Conservation (phyloP, 257 asterid genomes). For the Gentiana dahurica region DNA sequence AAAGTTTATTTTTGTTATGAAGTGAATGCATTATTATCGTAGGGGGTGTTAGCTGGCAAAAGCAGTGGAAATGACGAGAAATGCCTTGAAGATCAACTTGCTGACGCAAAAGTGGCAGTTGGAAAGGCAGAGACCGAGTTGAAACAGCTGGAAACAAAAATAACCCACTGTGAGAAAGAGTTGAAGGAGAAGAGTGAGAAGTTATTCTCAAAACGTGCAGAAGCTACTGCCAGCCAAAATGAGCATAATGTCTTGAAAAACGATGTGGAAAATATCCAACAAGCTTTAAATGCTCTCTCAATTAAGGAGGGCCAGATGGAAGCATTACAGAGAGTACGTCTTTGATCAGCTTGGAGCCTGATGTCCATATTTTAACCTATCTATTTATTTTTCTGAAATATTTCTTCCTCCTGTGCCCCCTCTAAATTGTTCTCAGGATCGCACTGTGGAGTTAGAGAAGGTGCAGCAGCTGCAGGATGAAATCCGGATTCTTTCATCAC, state of each 20-base stretch:
- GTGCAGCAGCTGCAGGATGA: constrained; percentile 77
- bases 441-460: constrained; percentile 48
- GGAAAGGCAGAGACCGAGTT: constrained; percentile 85
- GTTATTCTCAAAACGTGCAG: constrained; percentile 54
- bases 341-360: constrained; percentile 7
- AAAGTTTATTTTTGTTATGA: background rate
- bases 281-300: constrained; percentile 53
- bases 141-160: constrained; percentile 87
- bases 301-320: constrained; percentile 80
- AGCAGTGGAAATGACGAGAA: constrained; percentile 94
- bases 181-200: constrained; percentile 55
- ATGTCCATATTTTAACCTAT: constrained; percentile 8
- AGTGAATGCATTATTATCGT: constrained; percentile 11
- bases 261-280: constrained; percentile 59
- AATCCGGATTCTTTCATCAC: constrained; percentile 59
- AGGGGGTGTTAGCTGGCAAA: constrained; percentile 97
- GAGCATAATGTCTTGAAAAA: constrained; percentile 50
- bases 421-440: constrained; percentile 42
- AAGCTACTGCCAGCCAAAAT: constrained; percentile 63
- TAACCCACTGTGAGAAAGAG: constrained; percentile 79
- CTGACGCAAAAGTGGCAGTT: constrained; percentile 84
- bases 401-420: too few relatives aligned
- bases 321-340: constrained; percentile 61
- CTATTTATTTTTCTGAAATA: too few relatives aligned
- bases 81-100: constrained; percentile 96